Evolutionary conservation across 2,329 filamentous ascomycete species (phyloP), one percentile per base, ranked within the genome.

Genomic region (Sphaerulina musiva): DNA sequence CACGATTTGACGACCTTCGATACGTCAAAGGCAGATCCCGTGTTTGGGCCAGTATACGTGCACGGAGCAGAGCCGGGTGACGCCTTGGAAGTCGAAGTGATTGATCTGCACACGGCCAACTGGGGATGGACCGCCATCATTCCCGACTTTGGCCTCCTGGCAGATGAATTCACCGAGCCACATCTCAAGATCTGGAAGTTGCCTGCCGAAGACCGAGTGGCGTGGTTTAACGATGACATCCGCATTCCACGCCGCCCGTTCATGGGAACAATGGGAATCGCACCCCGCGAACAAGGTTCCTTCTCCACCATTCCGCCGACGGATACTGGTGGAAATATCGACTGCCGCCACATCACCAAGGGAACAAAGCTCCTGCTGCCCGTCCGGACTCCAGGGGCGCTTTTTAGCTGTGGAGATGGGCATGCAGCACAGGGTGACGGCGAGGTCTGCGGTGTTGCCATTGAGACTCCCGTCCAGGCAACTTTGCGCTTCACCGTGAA

Each of bases 321-420:
- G 1, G 53, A 59, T n/a, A 58, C 57, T 1, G 59, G 59, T 12
- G 59, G 59, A 20, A 61, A 61, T 26, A 59, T 61, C 40, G 59
- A 61, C 48, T 59, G 57, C 46, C 55, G 57, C 10, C 57, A 59
- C 38, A 59, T 61, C 50, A 59, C 57, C 23, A 49, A 56, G 42
- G 57, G 59, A 2, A 52, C 55, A 1, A 54, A 54, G 40, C 45
- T 61, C 6, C 36, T 59, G 12, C 53, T 61, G 2, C 59, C 59
- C 9, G 55, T 59, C 9, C 46, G 46, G 12, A 44, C 46, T 10
- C 42, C 46, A 1, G 59, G 59, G 6, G 59, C 57, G 6, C 48
- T 61, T 12, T 61, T 61, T 50, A 58, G 54, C 32, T 61, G 59
- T 43, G 59, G 57, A 6, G 59, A 61, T 48, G 59, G 59, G n/a